Evolutionary conservation across 2,329 filamentous ascomycete genomes (phyloP), one percentile per base, ranked within the genome.

Genomic region (Fusarium heterosporum): DNA sequence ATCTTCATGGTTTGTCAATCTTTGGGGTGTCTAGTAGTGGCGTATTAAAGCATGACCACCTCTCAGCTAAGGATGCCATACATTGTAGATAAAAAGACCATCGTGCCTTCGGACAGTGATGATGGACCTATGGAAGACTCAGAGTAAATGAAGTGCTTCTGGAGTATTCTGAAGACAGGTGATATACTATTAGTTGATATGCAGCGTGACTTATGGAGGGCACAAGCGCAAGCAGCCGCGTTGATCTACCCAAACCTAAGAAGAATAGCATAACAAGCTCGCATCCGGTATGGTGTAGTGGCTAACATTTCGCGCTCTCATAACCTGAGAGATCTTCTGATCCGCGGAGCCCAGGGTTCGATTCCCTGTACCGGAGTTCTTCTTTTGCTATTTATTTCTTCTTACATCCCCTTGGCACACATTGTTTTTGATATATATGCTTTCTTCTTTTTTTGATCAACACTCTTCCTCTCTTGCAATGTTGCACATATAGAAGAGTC

Each of bases 231-330:
- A 22, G 22, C 6, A 6, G 6, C 6, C 6, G 22, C 6, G 16
- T 8, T 9, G 6, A 34, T n/a, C 4, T 4, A 1, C 2, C 4
- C 32, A 34, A 34, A 34, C 32, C 16, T 3, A 3, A 8, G 2
- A 1, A 8, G n/a, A 1, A 16, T n/a, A 8, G 6, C 6, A 22
- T 5, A 17, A 30, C 6, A 16, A 30, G 1, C 40, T 6, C 10
- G 2, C n/a, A 58, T 74, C 72, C 72, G 72, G 73, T 74, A 75
- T 75, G 73, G 73, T 75, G 73, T 75, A 75, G 72, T 75, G 72
- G 73, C 73, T 72, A 74, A 74, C 72, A 74, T 74, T 74, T 74
- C 71, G 69, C 73, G 73, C 73, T 74, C 61, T 74, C 73, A 74
- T 52, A 17, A 66, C n/a, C n/a, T n/a, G n/a, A n/a, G n/a, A n/a